These are phyloP conservation scores for Euphrasia confusa DNA, from an alignment of 257 asterid genomes.

Conservation along the genomic window DNA sequence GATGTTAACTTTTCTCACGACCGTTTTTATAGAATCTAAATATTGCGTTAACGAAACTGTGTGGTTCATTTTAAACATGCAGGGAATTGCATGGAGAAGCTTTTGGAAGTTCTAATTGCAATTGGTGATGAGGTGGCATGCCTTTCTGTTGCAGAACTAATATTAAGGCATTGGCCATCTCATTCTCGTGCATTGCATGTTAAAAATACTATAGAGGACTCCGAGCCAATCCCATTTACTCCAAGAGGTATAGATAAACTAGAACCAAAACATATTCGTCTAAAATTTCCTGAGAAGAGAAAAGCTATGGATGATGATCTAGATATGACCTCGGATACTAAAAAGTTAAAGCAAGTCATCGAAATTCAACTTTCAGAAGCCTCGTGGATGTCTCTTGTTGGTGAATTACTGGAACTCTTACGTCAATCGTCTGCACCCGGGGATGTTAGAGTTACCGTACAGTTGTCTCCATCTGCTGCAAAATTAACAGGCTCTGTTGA, in stretches of 20 bases:
- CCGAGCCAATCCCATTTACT: conserved; percentile 68
- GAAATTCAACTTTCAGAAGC: conserved; percentile 68
- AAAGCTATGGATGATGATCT: conserved; percentile 50
- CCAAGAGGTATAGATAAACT: conserved; percentile 93
- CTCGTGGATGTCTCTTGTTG: conserved; percentile 76
- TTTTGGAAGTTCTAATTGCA: conserved; percentile 93
- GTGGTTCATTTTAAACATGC: conserved; percentile 25
- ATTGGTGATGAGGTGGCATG: conserved; percentile 98
- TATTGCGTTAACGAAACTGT: conserved; percentile 9
- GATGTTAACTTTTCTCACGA: conserved; percentile 10
- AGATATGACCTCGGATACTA: conserved; percentile 34
- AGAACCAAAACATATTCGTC: conserved; percentile 72
- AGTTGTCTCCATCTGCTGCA: conserved; percentile 49
- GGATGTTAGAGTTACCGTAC: conserved; percentile 49
- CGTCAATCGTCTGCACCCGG: conserved; percentile 36
- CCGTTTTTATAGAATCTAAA: conserved; percentile 7
- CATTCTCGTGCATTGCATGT: conserved; percentile 97
- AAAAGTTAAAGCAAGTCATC: conserved; percentile 55
- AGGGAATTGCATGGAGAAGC: conserved; percentile 99
- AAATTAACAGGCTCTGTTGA: conserved; percentile 34
- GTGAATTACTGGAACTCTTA: conserved; percentile 54
- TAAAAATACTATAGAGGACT: conserved; percentile 70
- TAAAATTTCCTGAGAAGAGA: conserved; percentile 81
- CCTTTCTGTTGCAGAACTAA: conserved; percentile 76
- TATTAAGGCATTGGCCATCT: conserved; percentile 93